Evolutionary conservation across 2,329 filamentous ascomycete species (phyloP).

Genomic region (Microdochium nivale): DNA sequence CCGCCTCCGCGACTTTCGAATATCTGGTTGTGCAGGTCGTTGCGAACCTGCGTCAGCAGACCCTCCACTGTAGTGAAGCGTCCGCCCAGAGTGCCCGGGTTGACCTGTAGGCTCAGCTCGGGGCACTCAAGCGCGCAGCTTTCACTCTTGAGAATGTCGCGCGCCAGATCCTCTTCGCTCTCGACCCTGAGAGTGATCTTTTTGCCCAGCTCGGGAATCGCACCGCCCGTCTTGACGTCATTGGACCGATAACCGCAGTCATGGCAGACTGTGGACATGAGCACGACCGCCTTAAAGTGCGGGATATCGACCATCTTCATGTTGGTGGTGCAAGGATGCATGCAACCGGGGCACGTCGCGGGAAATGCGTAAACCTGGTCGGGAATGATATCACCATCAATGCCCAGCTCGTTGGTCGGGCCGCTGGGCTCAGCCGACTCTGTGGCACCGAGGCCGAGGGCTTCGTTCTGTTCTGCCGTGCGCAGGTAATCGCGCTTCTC

Average conservation of each 20-base stretch:
- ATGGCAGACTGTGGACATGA: constrained; percentile 91
- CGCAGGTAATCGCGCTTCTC: constrained; percentile 76
- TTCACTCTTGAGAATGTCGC: constrained; percentile 95
- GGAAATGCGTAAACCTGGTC: constrained; percentile 92
- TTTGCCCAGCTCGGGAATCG: constrained; percentile 77
- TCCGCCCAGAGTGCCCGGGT: constrained; percentile 88
- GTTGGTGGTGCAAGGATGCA: constrained; percentile 76
- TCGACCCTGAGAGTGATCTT: constrained; percentile 72
- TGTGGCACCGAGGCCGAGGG: constrained; percentile 62
- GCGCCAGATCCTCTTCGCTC: constrained; percentile 63
- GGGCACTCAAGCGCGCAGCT: constrained; percentile 81
- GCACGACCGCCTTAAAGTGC: constrained; percentile 92
- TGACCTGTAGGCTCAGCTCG: constrained; percentile 78
- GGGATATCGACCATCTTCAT: constrained; percentile 99
- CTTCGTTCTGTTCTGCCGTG: constrained; percentile 77
- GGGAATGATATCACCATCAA: constrained; percentile 75
- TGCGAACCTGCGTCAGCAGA: constrained; percentile 81
- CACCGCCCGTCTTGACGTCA: constrained; percentile 95
- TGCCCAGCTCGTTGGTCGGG: constrained; percentile 11
- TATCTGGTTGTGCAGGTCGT: constrained; percentile 81
- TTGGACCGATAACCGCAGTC: constrained; percentile 91
- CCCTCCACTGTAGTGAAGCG: constrained; percentile 97
- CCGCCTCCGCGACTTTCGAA: constrained; percentile 71
- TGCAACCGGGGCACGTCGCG: constrained; percentile 84
- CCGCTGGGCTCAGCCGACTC: constrained; percentile 39